These are phyloP conservation scores for Lepidium africanum DNA, from an alignment of 345 rosid species.

Conservation along the genomic window DNA sequence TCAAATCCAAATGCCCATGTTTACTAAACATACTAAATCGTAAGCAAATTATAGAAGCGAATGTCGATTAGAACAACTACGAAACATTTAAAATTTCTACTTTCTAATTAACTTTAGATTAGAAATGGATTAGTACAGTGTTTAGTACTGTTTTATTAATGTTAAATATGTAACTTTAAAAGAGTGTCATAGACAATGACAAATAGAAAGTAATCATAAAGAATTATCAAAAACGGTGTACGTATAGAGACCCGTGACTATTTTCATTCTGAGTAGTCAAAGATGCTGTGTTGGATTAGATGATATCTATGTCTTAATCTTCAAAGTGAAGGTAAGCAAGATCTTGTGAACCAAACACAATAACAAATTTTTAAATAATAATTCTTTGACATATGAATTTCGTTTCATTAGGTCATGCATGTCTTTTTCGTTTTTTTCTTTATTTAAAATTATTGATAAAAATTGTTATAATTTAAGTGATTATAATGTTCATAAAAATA, in stretches of 20 bases:
- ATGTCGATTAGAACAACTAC: no score
- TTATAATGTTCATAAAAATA: no score
- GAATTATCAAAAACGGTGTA: conserved; percentile 3
- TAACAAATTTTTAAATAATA: neutral
- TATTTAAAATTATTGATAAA: no score
- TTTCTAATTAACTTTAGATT: no score
- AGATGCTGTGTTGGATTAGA: conserved; percentile 3
- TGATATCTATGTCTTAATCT: conserved; percentile 19
- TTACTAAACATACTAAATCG: no score
- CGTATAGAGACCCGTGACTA: conserved; percentile 26
- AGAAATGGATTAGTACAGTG: no score
- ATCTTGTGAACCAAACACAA: conserved; percentile 5
- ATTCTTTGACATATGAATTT: neutral
- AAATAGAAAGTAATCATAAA: conserved; percentile 12
- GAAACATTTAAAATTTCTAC: no score
- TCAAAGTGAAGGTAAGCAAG: conserved; percentile 4
- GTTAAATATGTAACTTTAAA: neutral
- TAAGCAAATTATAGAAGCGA: no score
- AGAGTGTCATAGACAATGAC: conserved; percentile 3
- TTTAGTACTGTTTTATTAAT: neutral
- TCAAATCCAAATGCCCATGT: no score
- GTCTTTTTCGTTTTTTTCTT: neutral
- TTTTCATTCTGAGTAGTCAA: conserved; percentile 4
- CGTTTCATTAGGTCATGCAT: conserved; percentile 4
- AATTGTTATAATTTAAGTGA: no score